A percentile compares a stretch with the other conserved stretches of the same genome.
Conservation (phyloP, 1,284 basidiomycete genomes). For the Ustilago tritici region DNA sequence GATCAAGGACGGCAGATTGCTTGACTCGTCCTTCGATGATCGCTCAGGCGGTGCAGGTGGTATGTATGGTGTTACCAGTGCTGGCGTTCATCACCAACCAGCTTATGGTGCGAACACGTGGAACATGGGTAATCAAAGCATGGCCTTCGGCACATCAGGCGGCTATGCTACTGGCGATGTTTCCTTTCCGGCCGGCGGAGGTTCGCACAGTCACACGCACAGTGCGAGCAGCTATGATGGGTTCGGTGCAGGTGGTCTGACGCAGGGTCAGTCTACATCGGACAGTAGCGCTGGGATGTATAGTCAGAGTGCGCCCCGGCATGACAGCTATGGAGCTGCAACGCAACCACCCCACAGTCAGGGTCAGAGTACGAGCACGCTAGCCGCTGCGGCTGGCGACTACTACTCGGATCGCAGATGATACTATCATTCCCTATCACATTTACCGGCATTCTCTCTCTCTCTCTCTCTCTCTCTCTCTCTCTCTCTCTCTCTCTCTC, state of each 20-base stretch:
- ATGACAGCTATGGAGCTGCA: conserved; percentile 13
- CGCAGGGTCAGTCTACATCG: conserved; percentile 13
- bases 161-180: conserved; percentile 19
- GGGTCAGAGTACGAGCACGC: conserved; percentile 35
- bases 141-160: conserved; percentile 24
- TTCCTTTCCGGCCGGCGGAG: conserved; percentile 17
- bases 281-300: conserved; percentile 15
- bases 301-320: conserved; percentile 10
- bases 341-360: conserved; percentile 24
- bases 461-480: conserved; percentile 3
- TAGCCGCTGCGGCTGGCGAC: conserved; percentile 37
- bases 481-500: conserved; percentile 14
- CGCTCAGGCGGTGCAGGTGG: conserved; percentile 26
- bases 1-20: conserved; percentile 26
- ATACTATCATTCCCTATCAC: neutral
- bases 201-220: conserved; percentile 30
- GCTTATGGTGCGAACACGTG: conserved; percentile 26
- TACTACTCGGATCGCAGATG: conserved; percentile 36
- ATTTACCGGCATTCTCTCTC: neutral
- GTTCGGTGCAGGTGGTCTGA: conserved; percentile 16
- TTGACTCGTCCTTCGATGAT: conserved; percentile 40
- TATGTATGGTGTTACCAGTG: conserved; percentile 28
- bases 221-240: conserved; percentile 40
- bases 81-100: conserved; percentile 19
- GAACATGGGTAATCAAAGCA: conserved; percentile 33